phyloP scores from a whole-genome alignment of 2,329 filamentous ascomycete genomes.

The Epichloe sp. region DNA sequence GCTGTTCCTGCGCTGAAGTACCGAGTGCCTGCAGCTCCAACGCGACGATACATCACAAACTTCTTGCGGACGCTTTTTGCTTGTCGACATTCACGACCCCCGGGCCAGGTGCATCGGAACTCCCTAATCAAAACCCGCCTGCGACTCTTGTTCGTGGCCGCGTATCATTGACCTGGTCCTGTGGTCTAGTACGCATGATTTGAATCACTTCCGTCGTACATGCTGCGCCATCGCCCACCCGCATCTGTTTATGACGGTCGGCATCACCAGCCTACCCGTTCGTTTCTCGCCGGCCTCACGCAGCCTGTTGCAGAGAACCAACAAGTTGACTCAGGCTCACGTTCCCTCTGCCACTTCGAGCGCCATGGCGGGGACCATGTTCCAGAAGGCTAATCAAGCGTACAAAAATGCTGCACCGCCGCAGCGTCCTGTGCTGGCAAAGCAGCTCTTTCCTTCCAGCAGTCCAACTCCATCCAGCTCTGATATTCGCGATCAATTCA shows the following conservation, averaged over 20 bases:
- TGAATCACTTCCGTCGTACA: background rate
- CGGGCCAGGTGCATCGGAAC: background rate
- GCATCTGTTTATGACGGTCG: conserved; percentile 23
- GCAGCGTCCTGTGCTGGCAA: conserved; percentile 26
- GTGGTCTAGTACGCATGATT: background rate
- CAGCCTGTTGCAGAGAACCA: conserved; percentile 13
- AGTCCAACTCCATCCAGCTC: conserved; percentile 32
- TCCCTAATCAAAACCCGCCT: background rate
- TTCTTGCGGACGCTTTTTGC: background rate
- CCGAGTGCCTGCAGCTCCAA: background rate
- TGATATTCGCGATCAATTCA: conserved; percentile 39
- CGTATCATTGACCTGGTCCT: background rate
- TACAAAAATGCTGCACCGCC: conserved; percentile 18
- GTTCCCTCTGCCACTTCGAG: conserved; percentile 5
- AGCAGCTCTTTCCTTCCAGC: conserved; percentile 45
- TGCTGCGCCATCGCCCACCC: background rate
- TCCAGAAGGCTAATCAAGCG: conserved; percentile 7
- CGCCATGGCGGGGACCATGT: conserved; percentile 5
- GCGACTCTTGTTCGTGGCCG: background rate
- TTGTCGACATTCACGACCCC: background rate
- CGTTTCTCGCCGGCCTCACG: conserved; percentile 25
- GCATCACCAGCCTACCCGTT: conserved; percentile 16
- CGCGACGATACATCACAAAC: background rate
- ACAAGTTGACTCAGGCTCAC: conserved; percentile 14
- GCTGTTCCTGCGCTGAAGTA: background rate